Conservation (phyloP, 2,329 filamentous ascomycete genomes). For the Fusarium acutatum region DNA sequence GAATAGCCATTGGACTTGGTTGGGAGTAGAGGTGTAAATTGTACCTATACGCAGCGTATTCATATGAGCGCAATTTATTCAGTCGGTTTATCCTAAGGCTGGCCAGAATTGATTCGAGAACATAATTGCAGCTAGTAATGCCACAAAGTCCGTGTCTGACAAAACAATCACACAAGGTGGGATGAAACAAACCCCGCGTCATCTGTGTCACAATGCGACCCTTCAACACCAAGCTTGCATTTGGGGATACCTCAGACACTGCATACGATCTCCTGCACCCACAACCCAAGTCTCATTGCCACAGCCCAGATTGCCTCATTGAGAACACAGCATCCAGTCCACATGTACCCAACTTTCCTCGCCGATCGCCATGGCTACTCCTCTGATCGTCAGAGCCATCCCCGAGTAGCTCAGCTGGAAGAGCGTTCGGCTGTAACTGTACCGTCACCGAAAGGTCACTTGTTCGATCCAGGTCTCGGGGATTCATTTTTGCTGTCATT, state of each 20-base stretch:
- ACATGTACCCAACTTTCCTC: neutral
- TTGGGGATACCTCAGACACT: neutral
- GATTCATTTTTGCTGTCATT: neutral
- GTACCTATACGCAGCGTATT: neutral
- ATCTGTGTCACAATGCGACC: neutral
- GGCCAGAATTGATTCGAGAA: no score
- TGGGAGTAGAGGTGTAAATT: neutral
- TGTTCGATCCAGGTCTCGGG: slow-evolving; percentile 11
- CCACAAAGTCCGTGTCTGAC: no score
- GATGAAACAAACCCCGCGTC: neutral
- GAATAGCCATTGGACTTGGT: slow-evolving; percentile 19
- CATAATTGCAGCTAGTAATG: neutral
- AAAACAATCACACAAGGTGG: neutral
- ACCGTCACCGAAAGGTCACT: slow-evolving; percentile 1
- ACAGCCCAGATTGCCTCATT: neutral
- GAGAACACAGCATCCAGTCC: no score
- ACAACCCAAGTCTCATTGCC: no score
- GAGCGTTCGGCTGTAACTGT: slow-evolving; percentile 4
- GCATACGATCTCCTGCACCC: no score
- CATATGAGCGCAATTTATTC: fast-evolving
- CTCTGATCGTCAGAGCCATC: neutral
- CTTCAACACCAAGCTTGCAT: neutral
- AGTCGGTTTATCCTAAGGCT: no score
- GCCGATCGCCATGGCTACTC: neutral
- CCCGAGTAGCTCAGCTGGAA: slow-evolving; percentile 7